Percentiles rank a stretch among this genome's conserved stretches.
Conservation (phyloP, 179 eudicot species). For the Spergularia azorica region DNA sequence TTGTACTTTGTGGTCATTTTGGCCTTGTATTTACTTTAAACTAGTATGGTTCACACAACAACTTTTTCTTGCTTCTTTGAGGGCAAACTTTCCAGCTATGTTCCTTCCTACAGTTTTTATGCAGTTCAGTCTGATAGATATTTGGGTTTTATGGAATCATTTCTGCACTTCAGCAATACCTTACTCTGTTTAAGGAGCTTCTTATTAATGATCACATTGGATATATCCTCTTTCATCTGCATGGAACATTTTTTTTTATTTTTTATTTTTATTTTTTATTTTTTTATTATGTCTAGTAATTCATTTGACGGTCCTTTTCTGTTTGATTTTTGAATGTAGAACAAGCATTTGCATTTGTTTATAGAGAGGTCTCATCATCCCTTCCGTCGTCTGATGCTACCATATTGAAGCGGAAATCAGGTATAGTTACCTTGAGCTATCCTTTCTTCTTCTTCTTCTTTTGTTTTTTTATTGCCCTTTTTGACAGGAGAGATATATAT, state of each 20-base stretch:
- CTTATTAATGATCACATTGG: neutral
- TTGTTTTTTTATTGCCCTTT: neutral
- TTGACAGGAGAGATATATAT: too few relatives aligned
- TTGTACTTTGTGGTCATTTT: neutral
- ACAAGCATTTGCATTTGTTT: constrained; percentile 81
- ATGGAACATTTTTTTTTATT: neutral
- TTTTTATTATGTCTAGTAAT: neutral
- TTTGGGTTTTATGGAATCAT: constrained; percentile 1
- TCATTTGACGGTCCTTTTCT: neutral
- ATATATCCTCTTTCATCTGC: neutral
- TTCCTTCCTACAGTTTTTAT: neutral
- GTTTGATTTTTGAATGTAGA: constrained; percentile 42
- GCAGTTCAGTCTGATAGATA: too few relatives aligned
- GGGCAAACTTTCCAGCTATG: neutral
- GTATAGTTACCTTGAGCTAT: constrained; percentile 33
- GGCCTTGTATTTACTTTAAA: neutral
- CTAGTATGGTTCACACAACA: neutral
- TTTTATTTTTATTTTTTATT: too few relatives aligned
- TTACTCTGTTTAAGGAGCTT: neutral
- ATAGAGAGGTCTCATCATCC: constrained; percentile 67
- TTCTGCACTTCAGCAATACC: neutral
- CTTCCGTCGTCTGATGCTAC: constrained; percentile 43
- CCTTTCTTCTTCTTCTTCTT: too few relatives aligned
- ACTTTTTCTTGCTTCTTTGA: neutral
- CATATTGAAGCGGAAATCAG: constrained; percentile 77